Conservation (phyloP, 805 yeast genomes). For the Grigorovia yakushimaensis region DNA sequence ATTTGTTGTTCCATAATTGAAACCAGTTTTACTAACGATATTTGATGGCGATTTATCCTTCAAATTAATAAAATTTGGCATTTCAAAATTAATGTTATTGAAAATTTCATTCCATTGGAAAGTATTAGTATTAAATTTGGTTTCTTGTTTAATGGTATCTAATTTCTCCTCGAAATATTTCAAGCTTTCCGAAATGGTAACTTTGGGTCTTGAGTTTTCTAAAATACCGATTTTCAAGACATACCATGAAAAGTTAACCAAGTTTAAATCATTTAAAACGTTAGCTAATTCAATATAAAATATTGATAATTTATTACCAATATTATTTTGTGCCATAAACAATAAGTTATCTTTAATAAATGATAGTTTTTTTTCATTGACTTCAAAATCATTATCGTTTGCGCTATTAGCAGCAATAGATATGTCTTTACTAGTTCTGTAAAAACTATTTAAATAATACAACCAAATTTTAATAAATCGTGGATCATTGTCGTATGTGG, state of each 20-base stretch:
- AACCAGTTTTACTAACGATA: too few relatives aligned
- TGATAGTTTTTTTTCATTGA: conserved; percentile 39
- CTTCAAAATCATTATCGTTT: too few relatives aligned
- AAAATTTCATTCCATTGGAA: neutral
- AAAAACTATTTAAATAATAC: conserved; percentile 45
- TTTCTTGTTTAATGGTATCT: neutral
- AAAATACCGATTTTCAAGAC: conserved; percentile 30
- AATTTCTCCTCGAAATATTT: conserved; percentile 7
- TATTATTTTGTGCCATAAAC: conserved; percentile 58
- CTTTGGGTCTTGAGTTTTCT: conserved; percentile 54
- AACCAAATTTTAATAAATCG: conserved; percentile 77
- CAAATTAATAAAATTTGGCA: neutral
- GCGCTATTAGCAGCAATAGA: too few relatives aligned
- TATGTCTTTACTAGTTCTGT: conserved; percentile 2
- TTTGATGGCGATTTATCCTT: neutral
- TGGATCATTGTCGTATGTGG: conserved; percentile 70
- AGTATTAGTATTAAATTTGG: neutral
- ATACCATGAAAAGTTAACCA: conserved; percentile 9
- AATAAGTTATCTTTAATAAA: conserved; percentile 62
- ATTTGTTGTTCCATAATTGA: too few relatives aligned
- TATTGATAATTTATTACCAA: conserved; percentile 57
- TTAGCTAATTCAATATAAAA: conserved; percentile 76
- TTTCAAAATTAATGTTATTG: neutral
- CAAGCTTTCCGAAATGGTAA: neutral
- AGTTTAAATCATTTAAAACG: conserved; percentile 10